Percentiles rank a stretch among this genome's conserved stretches.
Conservation (phyloP, 805 yeast genomes). For the Starmerella stigmatis region DNA sequence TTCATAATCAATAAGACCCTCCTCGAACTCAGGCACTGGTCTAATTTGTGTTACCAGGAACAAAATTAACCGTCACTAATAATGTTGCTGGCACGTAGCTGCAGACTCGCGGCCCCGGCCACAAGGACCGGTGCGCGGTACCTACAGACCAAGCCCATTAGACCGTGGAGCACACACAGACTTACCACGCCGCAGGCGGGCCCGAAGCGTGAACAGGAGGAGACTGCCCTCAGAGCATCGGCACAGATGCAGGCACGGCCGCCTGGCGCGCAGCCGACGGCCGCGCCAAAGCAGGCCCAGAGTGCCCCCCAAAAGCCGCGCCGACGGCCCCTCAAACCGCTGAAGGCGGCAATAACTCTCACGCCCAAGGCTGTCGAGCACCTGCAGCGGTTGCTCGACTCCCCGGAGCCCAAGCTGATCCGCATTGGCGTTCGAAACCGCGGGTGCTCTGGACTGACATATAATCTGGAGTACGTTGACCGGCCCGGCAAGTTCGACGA, state of each 20-base stretch:
- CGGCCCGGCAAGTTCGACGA: constrained; percentile 94
- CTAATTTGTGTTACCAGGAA: too few relatives aligned
- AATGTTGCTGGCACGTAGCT: neutral
- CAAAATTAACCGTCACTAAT: neutral
- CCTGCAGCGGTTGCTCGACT: constrained; percentile 52
- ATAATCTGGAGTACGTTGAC: constrained; percentile 80
- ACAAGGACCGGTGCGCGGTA: neutral
- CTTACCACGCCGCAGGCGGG: constrained; percentile 9
- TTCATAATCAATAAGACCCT: neutral
- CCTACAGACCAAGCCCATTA: constrained; percentile 20
- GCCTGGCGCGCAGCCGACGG: constrained; percentile 4
- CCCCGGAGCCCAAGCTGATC: constrained; percentile 80
- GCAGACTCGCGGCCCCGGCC: neutral
- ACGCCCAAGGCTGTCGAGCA: constrained; percentile 68
- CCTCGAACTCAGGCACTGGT: too few relatives aligned
- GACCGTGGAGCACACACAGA: constrained; percentile 26
- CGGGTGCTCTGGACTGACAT: constrained; percentile 93
- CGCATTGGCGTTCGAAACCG: constrained; percentile 90
- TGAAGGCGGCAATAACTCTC: constrained; percentile 80
- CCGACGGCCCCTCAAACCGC: constrained; percentile 57
- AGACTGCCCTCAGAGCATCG: neutral
- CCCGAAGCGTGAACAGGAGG: neutral
- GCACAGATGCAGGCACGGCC: neutral
- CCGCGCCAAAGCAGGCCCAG: constrained; percentile 31
- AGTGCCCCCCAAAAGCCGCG: too few relatives aligned